These are phyloP conservation scores for Peltaster fructicola DNA, from an alignment of 2,329 filamentous ascomycete genomes.

Conservation along the genomic window DNA sequence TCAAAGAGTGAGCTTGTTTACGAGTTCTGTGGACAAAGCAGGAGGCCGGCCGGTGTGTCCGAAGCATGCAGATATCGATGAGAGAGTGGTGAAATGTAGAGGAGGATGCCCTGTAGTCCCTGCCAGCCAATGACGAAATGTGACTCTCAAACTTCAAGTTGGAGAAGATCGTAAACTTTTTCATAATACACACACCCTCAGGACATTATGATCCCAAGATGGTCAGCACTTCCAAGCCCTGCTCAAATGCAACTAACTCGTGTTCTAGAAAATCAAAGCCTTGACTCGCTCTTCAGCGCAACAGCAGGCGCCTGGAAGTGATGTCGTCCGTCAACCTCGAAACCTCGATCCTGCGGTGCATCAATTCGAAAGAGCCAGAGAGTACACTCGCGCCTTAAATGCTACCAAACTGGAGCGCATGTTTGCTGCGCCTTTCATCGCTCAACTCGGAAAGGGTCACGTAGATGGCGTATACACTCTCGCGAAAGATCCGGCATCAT, in stretches of 20 bases:
- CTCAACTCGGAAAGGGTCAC: constrained; percentile 74
- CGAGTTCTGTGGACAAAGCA: too few relatives aligned
- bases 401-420: constrained; percentile 87
- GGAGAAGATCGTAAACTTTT: too few relatives aligned
- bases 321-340: constrained; percentile 45
- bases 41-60: too few relatives aligned
- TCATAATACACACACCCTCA: too few relatives aligned
- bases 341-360: constrained; percentile 72
- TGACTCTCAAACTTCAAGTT: too few relatives aligned
- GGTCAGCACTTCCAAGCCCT: too few relatives aligned
- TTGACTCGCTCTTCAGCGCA: constrained; percentile 47
- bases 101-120: too few relatives aligned
- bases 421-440: constrained; percentile 73
- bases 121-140: too few relatives aligned
- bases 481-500: constrained; percentile 29
- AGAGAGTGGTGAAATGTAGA: too few relatives aligned
- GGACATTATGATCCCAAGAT: too few relatives aligned
- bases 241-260: not conserved
- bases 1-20: too few relatives aligned
- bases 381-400: constrained; percentile 63
- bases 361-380: constrained; percentile 77
- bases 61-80: too few relatives aligned
- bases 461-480: constrained; percentile 55
- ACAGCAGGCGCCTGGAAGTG: constrained; percentile 49
- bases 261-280: constrained; percentile 41